Evolutionary conservation across 768 basidiomycete genomes (phyloP).

Genomic region (Auriculariales sp.): DNA sequence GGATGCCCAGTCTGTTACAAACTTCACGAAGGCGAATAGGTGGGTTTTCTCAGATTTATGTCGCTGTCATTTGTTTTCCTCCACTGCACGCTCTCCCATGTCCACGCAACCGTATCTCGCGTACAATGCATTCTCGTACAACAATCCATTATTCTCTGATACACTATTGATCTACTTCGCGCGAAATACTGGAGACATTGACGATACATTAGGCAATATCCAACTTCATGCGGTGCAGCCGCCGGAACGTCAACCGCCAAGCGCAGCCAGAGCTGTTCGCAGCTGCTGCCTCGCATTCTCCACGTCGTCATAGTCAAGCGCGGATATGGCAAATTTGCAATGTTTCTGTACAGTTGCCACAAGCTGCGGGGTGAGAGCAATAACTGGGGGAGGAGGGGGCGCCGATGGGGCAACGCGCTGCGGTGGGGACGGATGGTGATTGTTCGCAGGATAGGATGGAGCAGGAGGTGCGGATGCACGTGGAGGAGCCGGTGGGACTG

Average conservation of each 20-base stretch:
- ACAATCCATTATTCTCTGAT: no score
- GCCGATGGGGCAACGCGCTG: slow-evolving; percentile 7
- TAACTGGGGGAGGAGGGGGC: slow-evolving; percentile 13
- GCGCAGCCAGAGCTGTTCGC: slow-evolving; percentile 49
- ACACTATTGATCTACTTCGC: no score
- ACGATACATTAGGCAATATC: no score
- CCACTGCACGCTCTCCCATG: slow-evolving; percentile 7
- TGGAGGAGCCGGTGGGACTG: slow-evolving; percentile 6
- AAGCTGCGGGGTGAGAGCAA: slow-evolving; percentile 45
- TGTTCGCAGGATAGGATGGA: slow-evolving; percentile 6
- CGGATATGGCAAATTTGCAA: slow-evolving; percentile 81
- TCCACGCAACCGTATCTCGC: slow-evolving; percentile 4
- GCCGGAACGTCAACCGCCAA: slow-evolving; percentile 50
- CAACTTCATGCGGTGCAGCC: no score
- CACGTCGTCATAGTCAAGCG: slow-evolving; percentile 90
- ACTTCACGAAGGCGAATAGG: slow-evolving; percentile 33
- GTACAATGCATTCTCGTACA: no score
- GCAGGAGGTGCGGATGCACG: slow-evolving; percentile 12
- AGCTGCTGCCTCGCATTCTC: slow-evolving; percentile 79
- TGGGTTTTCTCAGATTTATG: no score
- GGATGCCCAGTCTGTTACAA: slow-evolving; percentile 71
- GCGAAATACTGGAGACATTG: no score
- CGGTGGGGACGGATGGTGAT: background rate
- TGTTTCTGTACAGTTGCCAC: slow-evolving; percentile 79
- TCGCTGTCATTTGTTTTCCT: background rate